Conservation (phyloP, 2,329 filamentous ascomycete species). For the Fusarium keratoplasticum region DNA sequence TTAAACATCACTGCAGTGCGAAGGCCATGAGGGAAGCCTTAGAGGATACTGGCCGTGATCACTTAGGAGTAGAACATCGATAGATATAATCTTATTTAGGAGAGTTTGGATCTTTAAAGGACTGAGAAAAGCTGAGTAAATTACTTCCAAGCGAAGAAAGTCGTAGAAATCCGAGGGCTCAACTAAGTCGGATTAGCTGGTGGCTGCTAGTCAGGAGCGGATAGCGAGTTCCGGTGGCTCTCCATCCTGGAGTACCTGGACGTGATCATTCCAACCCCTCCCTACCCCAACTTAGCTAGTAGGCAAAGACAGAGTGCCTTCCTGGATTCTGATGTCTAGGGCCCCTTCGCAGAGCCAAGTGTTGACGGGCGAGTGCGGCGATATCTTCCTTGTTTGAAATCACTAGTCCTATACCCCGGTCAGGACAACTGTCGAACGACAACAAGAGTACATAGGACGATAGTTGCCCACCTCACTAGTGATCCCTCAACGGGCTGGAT, state of each 20-base stretch:
- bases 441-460: not conserved
- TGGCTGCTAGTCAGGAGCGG: not conserved
- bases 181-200: not conserved
- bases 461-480: not conserved
- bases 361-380: not conserved
- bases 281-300: not conserved
- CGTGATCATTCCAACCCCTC: not conserved
- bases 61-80: not conserved
- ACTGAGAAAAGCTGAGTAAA: rapidly evolving
- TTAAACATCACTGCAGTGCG: not conserved
- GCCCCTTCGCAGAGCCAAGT: not conserved
- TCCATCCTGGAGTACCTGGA: not conserved
- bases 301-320: too few relatives aligned
- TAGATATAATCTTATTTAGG: not conserved
- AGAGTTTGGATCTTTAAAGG: not conserved
- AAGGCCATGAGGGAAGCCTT: not conserved
- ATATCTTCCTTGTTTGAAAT: not conserved
- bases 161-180: too few relatives aligned
- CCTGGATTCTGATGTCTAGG: not conserved
- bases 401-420: not conserved
- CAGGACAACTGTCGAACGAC: not conserved
- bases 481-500: not conserved
- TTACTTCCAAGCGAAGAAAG: not conserved
- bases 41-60: not conserved
- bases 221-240: not conserved